These are phyloP conservation scores for Herpomyces periplanetae DNA, from an alignment of 2,329 filamentous ascomycete genomes.

Conservation along the genomic window DNA sequence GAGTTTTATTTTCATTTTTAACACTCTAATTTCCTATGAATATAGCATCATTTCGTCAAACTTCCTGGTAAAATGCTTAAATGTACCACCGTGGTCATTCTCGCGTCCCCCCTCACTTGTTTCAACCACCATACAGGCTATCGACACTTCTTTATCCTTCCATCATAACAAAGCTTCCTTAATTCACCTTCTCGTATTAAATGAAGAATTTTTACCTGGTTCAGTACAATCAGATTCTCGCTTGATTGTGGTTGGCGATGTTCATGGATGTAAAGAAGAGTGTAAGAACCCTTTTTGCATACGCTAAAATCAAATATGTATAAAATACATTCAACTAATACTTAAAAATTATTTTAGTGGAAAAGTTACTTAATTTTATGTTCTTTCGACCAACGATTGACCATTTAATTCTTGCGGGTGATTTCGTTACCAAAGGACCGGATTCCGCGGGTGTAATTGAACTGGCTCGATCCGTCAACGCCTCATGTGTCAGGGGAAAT, in stretches of 20 bases:
- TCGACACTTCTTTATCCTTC: no score
- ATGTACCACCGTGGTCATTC: no score
- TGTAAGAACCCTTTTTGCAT: slow-evolving; percentile 9
- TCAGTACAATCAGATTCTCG: no score
- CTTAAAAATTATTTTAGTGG: background rate
- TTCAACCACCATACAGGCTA: no score
- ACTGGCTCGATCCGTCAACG: slow-evolving; percentile 27
- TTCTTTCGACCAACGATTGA: slow-evolving; percentile 20
- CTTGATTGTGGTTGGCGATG: slow-evolving; percentile 62
- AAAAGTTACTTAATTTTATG: slow-evolving; percentile 17
- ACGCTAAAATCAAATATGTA: slow-evolving; percentile 2
- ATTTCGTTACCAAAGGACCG: slow-evolving; percentile 54
- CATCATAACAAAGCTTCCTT: no score
- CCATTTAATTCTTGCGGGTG: slow-evolving; percentile 34
- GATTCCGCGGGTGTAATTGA: slow-evolving; percentile 39
- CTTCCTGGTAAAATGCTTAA: no score
- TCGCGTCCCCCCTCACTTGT: no score
- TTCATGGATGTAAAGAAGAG: slow-evolving; percentile 45
- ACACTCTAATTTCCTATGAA: no score
- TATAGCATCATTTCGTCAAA: no score
- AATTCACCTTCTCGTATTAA: no score
- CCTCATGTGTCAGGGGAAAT: slow-evolving; percentile 57
- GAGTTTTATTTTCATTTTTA: no score
- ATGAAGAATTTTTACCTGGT: no score
- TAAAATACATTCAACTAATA: slow-evolving; percentile 1